Conservation (phyloP, 805 yeast genomes). For the Teunomyces panamensis region DNA sequence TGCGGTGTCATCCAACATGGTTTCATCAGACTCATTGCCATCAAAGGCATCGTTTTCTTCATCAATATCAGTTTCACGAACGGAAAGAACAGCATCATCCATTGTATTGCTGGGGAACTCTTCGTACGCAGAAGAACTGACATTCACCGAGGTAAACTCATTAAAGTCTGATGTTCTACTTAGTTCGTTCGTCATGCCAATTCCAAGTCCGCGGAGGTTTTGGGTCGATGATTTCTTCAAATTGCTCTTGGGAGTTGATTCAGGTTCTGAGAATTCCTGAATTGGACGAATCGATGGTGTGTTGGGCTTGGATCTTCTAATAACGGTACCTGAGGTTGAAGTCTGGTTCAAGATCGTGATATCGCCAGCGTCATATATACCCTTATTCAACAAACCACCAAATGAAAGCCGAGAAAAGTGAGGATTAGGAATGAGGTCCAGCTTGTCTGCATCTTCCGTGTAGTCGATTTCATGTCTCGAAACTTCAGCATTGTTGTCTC, state of each 20-base stretch:
- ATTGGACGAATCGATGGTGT: not conserved
- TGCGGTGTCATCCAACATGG: slow-evolving; percentile 17
- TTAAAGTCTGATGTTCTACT: slow-evolving; percentile 1
- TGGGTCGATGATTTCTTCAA: slow-evolving; percentile 21
- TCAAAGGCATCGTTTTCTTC: slow-evolving; percentile 20
- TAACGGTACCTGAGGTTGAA: slow-evolving; percentile 17
- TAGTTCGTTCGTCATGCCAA: not conserved
- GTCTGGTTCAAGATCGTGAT: slow-evolving; percentile 9
- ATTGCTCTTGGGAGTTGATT: slow-evolving; percentile 8
- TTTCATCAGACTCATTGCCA: slow-evolving; percentile 17
- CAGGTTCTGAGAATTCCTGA: not conserved
- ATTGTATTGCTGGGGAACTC: slow-evolving; percentile 13
- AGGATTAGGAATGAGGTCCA: slow-evolving; percentile 39
- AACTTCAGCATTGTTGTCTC: slow-evolving; percentile 17
- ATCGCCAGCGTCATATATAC: slow-evolving; percentile 11
- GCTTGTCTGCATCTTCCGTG: slow-evolving; percentile 8
- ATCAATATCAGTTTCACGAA: slow-evolving; percentile 13
- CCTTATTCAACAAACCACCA: slow-evolving; percentile 26
- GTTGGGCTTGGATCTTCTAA: slow-evolving; percentile 12
- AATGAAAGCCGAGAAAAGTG: slow-evolving; percentile 42
- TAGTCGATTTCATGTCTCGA: slow-evolving; percentile 3
- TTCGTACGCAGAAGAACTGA: slow-evolving; percentile 14
- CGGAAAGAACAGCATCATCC: slow-evolving; percentile 1
- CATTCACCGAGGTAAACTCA: slow-evolving; percentile 19
- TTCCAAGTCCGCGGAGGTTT: slow-evolving; percentile 28